Evolutionary conservation across 176 grass and related monocot genomes (phyloP).

Genomic region (Dactylis glomerata): DNA sequence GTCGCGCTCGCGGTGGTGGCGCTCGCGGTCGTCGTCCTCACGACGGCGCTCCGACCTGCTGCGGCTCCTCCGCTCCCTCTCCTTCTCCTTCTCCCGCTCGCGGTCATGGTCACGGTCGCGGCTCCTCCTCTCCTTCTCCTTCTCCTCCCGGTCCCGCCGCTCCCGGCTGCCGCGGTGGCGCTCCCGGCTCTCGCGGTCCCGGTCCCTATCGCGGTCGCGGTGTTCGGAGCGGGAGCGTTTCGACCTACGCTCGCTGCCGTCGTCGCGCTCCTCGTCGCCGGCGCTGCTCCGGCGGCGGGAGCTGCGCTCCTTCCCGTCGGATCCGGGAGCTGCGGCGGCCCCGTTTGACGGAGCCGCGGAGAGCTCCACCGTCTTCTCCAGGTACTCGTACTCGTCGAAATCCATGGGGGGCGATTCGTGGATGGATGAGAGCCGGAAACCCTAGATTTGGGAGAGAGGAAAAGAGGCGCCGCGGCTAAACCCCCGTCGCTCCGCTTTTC

Average conservation of each 20-base stretch:
- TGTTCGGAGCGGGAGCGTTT: constrained; percentile 60
- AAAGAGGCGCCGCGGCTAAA: constrained; percentile 5
- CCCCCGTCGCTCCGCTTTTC: neutral
- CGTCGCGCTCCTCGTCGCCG: constrained; percentile 55
- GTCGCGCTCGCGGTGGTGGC: constrained; percentile 52
- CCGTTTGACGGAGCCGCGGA: constrained; percentile 49
- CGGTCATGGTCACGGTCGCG: constrained; percentile 24
- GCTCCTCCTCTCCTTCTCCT: constrained; percentile 47
- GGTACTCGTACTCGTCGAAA: constrained; percentile 98
- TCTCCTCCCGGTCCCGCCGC: constrained; percentile 30
- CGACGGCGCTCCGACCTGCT: constrained; percentile 64
- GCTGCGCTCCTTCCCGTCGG: constrained; percentile 53
- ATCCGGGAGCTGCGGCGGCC: neutral
- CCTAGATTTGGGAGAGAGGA: constrained; percentile 27
- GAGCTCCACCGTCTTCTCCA: constrained; percentile 85
- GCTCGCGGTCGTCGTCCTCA: constrained; percentile 54
- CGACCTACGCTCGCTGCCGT: constrained; percentile 52
- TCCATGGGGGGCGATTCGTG: constrained; percentile 27
- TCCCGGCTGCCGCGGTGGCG: constrained; percentile 39
- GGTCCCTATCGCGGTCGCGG: neutral
- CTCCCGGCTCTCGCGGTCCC: constrained; percentile 30
- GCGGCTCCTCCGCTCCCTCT: constrained; percentile 66
- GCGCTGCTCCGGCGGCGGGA: constrained; percentile 49
- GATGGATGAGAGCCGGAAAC: constrained; percentile 15
- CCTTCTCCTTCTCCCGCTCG: constrained; percentile 37